Evolutionary conservation across 441 rosid species (phyloP).

Genomic region (Adansonia gregorii): DNA sequence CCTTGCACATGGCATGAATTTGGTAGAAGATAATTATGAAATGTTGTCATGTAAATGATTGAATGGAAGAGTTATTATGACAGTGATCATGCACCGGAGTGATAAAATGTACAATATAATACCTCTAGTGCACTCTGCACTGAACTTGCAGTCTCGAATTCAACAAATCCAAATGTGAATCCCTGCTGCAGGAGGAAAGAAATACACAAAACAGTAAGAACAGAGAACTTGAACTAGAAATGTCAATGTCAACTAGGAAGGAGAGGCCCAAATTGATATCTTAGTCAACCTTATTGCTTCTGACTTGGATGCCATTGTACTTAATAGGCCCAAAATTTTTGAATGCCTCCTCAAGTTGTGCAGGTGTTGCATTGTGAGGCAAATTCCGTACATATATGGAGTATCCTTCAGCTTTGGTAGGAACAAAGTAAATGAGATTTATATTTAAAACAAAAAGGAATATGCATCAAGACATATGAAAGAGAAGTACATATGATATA

Average conservation of each 20-base stretch:
- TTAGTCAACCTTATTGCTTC: slow-evolving; percentile 76
- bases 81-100: background rate
- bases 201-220: slow-evolving; percentile 28
- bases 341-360: slow-evolving; percentile 73
- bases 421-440: slow-evolving; percentile 9
- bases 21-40: background rate
- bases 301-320: slow-evolving; percentile 85
- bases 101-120: slow-evolving; percentile 28
- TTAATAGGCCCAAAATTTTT: slow-evolving; percentile 80
- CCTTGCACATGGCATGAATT: background rate
- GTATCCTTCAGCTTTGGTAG: slow-evolving; percentile 65
- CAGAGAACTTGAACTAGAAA: slow-evolving; percentile 18
- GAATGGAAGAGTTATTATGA: background rate
- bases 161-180: slow-evolving; percentile 91
- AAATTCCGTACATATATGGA: slow-evolving; percentile 83
- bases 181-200: slow-evolving; percentile 65
- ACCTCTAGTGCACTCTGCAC: slow-evolving; percentile 80
- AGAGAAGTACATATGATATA: background rate
- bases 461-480: background rate
- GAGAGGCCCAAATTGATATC: slow-evolving; percentile 23
- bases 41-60: background rate
- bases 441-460: slow-evolving; percentile 16
- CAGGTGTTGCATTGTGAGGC: slow-evolving; percentile 71
- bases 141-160: slow-evolving; percentile 69
- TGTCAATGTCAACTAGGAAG: background rate